Evolutionary conservation across 306 rosid species (phyloP), one percentile per base, ranked within the genome.

Genomic region (Vachellia pachyceras): DNA sequence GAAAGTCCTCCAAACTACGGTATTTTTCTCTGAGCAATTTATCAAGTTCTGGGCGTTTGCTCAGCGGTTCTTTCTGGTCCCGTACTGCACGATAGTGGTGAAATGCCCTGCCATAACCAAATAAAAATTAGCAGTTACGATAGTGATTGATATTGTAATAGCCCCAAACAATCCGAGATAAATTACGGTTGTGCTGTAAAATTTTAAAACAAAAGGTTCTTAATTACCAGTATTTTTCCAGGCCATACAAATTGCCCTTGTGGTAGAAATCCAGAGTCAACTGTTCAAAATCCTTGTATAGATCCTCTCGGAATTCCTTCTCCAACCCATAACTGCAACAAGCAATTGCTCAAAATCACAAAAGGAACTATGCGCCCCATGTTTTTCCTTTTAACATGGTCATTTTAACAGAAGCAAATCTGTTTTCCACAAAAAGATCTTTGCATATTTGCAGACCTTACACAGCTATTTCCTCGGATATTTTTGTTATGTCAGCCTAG

Each of bases 261-360:
- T 83, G 92, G 84, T 90, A 93, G 84, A 87, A 95, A 71, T 95
- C 97, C 57, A 93, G 90, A n/a, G 97, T 88, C 66, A 95, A 90
- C 87, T 89, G 92, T 77, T 95, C 99, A 78, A 95, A 95, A 87
- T 95, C 99, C 80, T 73, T 83, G 72, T 95, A 95, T 46, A 95
- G 85, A 79, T 90, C 96, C 74, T 93, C 97, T 63, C 86, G 88
- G 54, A 91, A 93, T 77, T 93, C 99, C 85, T 93, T 95, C 94
- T 95, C 99, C 93, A 95, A 87, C 79, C 99, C 99, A 88, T 95
- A 95, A 83, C 99, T 95, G 93, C 76, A 82, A 85, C 68, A 84
- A 71, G 17, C 79, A 80, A 78, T 64, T 46, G 47, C 45, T 58
- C 75, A 83, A 47, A 25, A 72, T 54, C 47, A 74, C 35, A 36